Percentiles rank a stretch among this genome's conserved stretches.
These are phyloP conservation scores for Backusella tarrabulga DNA, from an alignment of 192 early-diverging fungal genomes.

Conservation along the genomic window DNA sequence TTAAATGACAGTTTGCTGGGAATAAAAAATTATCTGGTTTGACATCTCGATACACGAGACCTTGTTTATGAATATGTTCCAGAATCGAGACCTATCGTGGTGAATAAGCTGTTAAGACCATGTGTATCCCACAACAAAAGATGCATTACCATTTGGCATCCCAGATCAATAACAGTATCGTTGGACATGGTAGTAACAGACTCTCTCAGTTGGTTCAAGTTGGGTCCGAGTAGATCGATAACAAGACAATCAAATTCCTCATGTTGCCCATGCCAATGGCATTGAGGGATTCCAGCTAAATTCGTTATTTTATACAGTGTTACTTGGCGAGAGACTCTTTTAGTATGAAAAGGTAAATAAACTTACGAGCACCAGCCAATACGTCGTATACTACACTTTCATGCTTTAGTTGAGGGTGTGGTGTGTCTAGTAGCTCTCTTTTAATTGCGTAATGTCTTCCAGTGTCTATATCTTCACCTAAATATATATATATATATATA, in stretches of 20 bases:
- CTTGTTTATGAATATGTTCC: conserved; percentile 38
- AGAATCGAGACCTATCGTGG: conserved; percentile 30
- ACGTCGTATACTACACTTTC: conserved; percentile 46
- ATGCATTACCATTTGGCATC: conserved; percentile 47
- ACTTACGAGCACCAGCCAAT: conserved; percentile 47
- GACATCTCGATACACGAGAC: conserved; percentile 66
- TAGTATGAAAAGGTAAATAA: neutral
- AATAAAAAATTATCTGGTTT: conserved; percentile 83
- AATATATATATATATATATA: neutral
- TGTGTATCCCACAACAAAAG: neutral
- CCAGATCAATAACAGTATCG: conserved; percentile 44
- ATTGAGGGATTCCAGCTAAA: conserved; percentile 46
- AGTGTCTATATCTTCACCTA: conserved; percentile 47
- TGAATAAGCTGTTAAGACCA: neutral
- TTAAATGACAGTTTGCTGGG: conserved; percentile 17
- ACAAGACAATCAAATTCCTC: conserved; percentile 50
- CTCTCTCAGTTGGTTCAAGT: conserved; percentile 43
- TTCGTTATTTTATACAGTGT: neutral
- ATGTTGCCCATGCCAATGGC: conserved; percentile 56
- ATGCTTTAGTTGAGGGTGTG: conserved; percentile 47
- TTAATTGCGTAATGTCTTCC: conserved; percentile 52
- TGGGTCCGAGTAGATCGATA: conserved; percentile 57
- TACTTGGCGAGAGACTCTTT: neutral
- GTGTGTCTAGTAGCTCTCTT: conserved; percentile 38
- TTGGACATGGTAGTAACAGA: conserved; percentile 41